Evolutionary conservation across 305 asterid genomes (phyloP).

Genomic region (Fraxinus latifolia): DNA sequence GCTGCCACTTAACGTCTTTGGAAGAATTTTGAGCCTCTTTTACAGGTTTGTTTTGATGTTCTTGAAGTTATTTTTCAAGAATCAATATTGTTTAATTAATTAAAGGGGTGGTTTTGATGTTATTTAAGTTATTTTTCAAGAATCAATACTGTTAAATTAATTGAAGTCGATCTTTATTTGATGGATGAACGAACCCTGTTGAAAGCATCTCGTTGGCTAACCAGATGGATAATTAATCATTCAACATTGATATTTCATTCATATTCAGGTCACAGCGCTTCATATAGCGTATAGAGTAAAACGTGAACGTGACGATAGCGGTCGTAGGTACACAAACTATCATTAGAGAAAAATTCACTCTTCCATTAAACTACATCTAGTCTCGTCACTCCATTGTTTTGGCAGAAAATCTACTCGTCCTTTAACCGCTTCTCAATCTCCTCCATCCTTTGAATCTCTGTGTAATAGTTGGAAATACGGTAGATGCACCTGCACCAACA

Average conservation of each 20-base stretch:
- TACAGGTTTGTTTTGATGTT: neutral
- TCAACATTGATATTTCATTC: neutral
- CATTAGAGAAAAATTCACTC: neutral
- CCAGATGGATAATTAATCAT: neutral
- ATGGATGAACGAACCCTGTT: no score
- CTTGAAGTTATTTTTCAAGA: neutral
- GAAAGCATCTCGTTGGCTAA: neutral
- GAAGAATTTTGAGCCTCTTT: neutral
- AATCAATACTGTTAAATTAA: no score
- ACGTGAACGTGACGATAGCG: neutral
- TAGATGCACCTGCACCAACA: constrained; percentile 61
- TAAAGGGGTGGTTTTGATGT: no score
- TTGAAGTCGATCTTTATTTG: no score
- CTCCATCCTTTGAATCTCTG: constrained; percentile 72
- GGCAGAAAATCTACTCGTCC: constrained; percentile 46
- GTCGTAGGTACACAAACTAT: neutral
- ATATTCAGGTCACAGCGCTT: neutral
- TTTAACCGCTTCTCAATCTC: constrained; percentile 76
- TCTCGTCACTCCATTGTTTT: neutral
- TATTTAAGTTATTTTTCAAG: no score
- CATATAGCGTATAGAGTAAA: neutral
- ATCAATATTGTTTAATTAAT: neutral
- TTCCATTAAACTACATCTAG: neutral
- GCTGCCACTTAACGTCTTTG: neutral
- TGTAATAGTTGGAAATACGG: constrained; percentile 67